A percentile compares a stretch with the other conserved stretches of the same genome.
These are phyloP conservation scores for Aegilops bicornis DNA, from an alignment of 176 grass and related monocot species.

Conservation along the genomic window DNA sequence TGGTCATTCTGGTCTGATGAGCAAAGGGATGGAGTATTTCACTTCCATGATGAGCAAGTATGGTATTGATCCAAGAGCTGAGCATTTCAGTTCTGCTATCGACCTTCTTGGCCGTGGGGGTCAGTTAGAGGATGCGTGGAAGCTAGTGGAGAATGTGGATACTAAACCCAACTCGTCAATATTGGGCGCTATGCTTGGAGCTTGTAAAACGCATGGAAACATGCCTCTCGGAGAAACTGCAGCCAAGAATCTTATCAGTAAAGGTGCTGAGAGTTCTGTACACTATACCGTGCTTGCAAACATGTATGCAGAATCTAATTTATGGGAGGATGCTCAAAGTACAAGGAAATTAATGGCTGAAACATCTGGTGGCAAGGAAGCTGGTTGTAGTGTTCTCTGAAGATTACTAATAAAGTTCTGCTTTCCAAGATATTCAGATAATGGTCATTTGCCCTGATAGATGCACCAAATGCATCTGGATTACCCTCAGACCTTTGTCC, in stretches of 20 bases:
- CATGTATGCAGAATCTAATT: slow-evolving; percentile 62
- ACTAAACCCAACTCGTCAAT: slow-evolving; percentile 54
- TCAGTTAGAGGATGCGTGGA: slow-evolving; percentile 69
- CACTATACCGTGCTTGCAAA: slow-evolving; percentile 79
- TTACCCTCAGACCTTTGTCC: not conserved
- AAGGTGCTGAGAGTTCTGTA: slow-evolving; percentile 55
- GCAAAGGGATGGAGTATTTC: slow-evolving; percentile 66
- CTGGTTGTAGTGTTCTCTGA: slow-evolving; percentile 52
- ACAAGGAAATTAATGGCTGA: slow-evolving; percentile 56
- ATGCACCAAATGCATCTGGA: slow-evolving; percentile 1
- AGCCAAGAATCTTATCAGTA: slow-evolving; percentile 47
- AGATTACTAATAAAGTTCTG: slow-evolving; percentile 3
- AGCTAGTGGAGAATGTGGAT: slow-evolving; percentile 49
- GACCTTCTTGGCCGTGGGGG: slow-evolving; percentile 82
- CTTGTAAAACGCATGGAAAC: slow-evolving; percentile 61
- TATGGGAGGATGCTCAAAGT: slow-evolving; percentile 65
- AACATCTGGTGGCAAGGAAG: slow-evolving; percentile 48
- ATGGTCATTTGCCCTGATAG: not conserved
- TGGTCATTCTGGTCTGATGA: slow-evolving; percentile 58
- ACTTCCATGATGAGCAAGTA: slow-evolving; percentile 70
- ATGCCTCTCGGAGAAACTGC: slow-evolving; percentile 58
- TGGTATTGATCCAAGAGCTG: slow-evolving; percentile 63
- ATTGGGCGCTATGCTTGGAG: slow-evolving; percentile 77
- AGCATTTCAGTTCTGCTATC: slow-evolving; percentile 79
- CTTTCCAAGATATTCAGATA: not conserved